Percentiles rank a stretch among this genome's conserved stretches.
phyloP scores from a whole-genome alignment of 2,329 filamentous ascomycete genomes.

The Neurospora sp. region DNA sequence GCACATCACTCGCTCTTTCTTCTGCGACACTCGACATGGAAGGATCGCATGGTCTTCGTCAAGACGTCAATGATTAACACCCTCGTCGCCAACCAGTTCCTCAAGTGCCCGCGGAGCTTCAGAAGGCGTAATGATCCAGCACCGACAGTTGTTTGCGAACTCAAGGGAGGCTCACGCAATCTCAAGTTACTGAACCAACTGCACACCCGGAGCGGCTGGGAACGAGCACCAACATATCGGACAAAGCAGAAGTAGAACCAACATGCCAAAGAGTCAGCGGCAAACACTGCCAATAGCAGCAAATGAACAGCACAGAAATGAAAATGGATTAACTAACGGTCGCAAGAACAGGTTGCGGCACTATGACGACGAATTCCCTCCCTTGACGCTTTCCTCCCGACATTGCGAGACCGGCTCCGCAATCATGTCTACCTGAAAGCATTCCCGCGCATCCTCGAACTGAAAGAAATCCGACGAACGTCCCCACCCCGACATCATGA shows the following conservation, averaged over 20 bases:
- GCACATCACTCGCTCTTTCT: not conserved
- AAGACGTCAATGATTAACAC: too few species aligned
- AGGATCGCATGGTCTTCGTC: too few species aligned
- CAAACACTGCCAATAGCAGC: not conserved
- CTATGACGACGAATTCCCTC: not conserved
- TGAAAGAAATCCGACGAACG: not conserved
- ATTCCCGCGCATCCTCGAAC: not conserved
- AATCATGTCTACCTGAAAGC: not conserved
- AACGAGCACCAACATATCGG: not conserved
- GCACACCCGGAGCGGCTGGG: not conserved
- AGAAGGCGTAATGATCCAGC: not conserved
- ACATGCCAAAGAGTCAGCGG: not conserved
- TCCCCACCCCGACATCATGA: not conserved
- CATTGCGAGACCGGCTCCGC: not conserved
- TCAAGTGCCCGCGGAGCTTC: not conserved
- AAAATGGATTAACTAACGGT: not conserved
- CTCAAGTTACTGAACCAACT: not conserved
- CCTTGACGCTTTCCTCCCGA: not conserved
- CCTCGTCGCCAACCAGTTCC: too few species aligned
- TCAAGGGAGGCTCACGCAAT: not conserved
- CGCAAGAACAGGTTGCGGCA: not conserved
- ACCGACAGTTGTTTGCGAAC: not conserved
- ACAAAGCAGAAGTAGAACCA: not conserved
- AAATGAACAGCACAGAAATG: not conserved
- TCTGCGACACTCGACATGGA: not conserved